phyloP scores from a whole-genome alignment of 2,329 filamentous ascomycete species.

The Botrytis aclada region DNA sequence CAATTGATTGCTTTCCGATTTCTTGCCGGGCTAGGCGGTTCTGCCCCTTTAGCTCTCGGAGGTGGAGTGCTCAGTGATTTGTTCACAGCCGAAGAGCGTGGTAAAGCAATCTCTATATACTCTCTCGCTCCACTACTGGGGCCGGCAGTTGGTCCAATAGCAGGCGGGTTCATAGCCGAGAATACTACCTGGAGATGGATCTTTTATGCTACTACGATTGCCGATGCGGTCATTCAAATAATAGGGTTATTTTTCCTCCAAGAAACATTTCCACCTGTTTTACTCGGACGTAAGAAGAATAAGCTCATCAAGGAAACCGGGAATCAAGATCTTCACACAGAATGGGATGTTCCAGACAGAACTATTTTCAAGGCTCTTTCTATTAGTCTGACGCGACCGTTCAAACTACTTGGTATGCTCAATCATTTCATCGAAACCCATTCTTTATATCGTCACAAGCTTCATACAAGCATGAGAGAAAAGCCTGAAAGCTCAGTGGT shows the following conservation, averaged over 20 bases:
- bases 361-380: conserved; percentile 39
- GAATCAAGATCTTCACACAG: conserved; percentile 46
- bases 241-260: conserved; percentile 43
- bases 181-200: conserved; percentile 52
- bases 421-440: too few species aligned
- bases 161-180: conserved; percentile 50
- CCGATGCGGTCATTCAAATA: conserved; percentile 43
- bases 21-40: conserved; percentile 48
- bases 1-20: conserved; percentile 47
- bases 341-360: conserved; percentile 47
- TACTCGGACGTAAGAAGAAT: conserved; percentile 45
- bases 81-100: conserved; percentile 48
- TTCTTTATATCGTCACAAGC: background rate
- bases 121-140: conserved; percentile 37
- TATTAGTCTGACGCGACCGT: conserved; percentile 46
- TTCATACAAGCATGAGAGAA: background rate
- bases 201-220: conserved; percentile 49
- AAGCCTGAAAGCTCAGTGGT: background rate
- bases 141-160: conserved; percentile 43
- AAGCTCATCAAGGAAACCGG: conserved; percentile 50
- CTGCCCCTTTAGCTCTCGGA: conserved; percentile 47
- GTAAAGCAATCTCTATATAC: conserved; percentile 41
- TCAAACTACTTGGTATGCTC: conserved; percentile 43
- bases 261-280: conserved; percentile 50
- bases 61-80: conserved; percentile 44